These are phyloP conservation scores for Coemansia sp. DNA, from an alignment of 192 early-diverging fungal genomes.

Conservation along the genomic window DNA sequence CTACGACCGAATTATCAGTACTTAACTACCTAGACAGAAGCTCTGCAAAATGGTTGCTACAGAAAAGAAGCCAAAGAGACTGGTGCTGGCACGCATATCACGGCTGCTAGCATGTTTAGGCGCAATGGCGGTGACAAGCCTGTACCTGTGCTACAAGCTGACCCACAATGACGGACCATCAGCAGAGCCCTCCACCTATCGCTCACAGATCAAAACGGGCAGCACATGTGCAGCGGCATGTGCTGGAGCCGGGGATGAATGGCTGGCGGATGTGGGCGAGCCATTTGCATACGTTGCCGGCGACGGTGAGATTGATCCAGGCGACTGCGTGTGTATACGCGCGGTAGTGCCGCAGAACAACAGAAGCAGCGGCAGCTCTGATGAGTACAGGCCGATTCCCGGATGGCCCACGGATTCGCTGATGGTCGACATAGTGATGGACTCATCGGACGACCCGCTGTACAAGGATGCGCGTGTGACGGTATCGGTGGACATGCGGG, in stretches of 20 bases:
- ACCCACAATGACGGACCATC: no score
- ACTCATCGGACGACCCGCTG: slow-evolving; percentile 14
- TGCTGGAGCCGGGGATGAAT: no score
- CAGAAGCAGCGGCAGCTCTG: background rate
- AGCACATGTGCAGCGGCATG: no score
- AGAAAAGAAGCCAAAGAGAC: background rate
- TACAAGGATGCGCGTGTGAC: slow-evolving; percentile 25
- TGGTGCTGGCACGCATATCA: background rate
- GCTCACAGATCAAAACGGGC: no score
- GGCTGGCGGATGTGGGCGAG: background rate
- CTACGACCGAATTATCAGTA: no score
- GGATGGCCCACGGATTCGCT: slow-evolving; percentile 35
- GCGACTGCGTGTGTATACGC: slow-evolving; percentile 28
- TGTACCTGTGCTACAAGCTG: slow-evolving; percentile 5
- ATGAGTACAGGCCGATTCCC: slow-evolving; percentile 12
- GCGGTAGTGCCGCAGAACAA: slow-evolving; percentile 14
- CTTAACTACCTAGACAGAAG: no score
- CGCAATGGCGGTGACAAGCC: background rate
- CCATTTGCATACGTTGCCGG: slow-evolving; percentile 19
- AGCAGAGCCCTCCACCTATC: no score
- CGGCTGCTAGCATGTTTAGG: background rate
- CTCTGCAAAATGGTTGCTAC: background rate
- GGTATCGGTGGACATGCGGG: slow-evolving; percentile 18
- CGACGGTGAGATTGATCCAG: slow-evolving; percentile 12
- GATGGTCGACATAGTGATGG: slow-evolving; percentile 33